Evolutionary conservation across 768 basidiomycete genomes (phyloP).

Genomic region (Antrodiella citrinella): DNA sequence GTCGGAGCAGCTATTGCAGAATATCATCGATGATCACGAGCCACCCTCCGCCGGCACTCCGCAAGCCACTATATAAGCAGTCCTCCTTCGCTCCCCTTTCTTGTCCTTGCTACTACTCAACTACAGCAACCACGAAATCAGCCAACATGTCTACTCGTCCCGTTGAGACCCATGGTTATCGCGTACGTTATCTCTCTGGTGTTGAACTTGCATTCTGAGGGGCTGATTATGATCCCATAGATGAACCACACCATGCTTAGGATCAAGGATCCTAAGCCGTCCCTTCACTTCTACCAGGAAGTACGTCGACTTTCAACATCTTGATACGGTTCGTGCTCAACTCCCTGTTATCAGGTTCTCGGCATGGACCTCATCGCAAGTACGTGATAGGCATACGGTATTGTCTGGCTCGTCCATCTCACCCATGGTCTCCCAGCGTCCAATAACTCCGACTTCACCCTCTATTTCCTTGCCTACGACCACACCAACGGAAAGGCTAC

Average conservation of each 20-base stretch:
- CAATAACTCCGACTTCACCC: slow-evolving; percentile 38
- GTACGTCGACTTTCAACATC: slow-evolving; percentile 26
- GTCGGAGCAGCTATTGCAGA: not conserved
- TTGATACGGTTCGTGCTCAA: not conserved
- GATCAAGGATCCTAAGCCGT: slow-evolving; percentile 79
- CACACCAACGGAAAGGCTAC: slow-evolving; percentile 42
- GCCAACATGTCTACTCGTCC: not conserved
- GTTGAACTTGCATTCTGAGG: not conserved
- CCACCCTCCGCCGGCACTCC: not conserved
- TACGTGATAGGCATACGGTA: not conserved
- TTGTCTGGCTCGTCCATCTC: not conserved
- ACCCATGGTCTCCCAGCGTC: not conserved
- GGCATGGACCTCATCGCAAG: slow-evolving; percentile 70
- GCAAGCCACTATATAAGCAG: not conserved
- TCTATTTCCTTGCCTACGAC: slow-evolving; percentile 84
- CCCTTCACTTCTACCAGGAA: slow-evolving; percentile 74
- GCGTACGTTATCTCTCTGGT: not conserved
- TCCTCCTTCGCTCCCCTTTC: not conserved
- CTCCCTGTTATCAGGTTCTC: slow-evolving; percentile 46
- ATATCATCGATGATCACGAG: not conserved
- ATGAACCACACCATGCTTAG: slow-evolving; percentile 88
- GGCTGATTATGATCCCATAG: slow-evolving; percentile 25
- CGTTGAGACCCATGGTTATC: not conserved
- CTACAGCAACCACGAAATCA: not conserved
- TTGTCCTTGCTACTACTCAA: not conserved